Conservation (phyloP, 2,329 filamentous ascomycete genomes). For the Colletotrichum siamense region DNA sequence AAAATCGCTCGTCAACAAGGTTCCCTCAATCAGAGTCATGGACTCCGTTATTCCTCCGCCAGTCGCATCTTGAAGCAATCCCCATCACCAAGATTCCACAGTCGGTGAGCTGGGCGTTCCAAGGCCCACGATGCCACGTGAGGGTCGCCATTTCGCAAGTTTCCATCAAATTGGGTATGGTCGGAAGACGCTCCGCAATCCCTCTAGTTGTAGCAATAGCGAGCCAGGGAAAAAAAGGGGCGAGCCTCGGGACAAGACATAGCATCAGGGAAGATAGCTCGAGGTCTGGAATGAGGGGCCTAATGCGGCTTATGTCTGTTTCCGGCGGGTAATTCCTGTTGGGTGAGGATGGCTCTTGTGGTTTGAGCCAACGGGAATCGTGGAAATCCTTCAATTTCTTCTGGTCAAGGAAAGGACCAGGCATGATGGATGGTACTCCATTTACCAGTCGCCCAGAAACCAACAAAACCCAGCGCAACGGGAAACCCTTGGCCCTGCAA, state of each 20-base stretch:
- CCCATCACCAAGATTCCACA: background rate
- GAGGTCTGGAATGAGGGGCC: background rate
- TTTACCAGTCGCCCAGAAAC: background rate
- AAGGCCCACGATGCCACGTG: background rate
- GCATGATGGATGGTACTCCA: background rate
- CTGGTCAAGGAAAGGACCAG: background rate
- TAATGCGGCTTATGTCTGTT: background rate
- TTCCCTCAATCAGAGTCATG: background rate
- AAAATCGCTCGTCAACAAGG: background rate
- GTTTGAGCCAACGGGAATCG: background rate
- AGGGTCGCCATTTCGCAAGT: slow-evolving; percentile 4
- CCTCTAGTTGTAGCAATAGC: background rate
- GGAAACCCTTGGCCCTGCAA: background rate
- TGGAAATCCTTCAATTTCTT: background rate
- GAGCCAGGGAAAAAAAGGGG: background rate
- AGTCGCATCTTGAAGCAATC: slow-evolving; percentile 6
- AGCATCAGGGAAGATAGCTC: background rate
- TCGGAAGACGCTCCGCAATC: background rate
- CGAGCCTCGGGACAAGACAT: slow-evolving; percentile 10
- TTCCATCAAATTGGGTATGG: slow-evolving; percentile 6
- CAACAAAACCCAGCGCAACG: background rate
- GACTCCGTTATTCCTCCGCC: background rate
- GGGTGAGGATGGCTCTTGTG: background rate
- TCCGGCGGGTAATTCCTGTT: background rate
- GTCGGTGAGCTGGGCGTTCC: background rate